Percentiles rank a stretch among this genome's conserved stretches.
Conservation (phyloP, 1,139 yeast genomes). For the Saccharomycopsis hybrid region DNA sequence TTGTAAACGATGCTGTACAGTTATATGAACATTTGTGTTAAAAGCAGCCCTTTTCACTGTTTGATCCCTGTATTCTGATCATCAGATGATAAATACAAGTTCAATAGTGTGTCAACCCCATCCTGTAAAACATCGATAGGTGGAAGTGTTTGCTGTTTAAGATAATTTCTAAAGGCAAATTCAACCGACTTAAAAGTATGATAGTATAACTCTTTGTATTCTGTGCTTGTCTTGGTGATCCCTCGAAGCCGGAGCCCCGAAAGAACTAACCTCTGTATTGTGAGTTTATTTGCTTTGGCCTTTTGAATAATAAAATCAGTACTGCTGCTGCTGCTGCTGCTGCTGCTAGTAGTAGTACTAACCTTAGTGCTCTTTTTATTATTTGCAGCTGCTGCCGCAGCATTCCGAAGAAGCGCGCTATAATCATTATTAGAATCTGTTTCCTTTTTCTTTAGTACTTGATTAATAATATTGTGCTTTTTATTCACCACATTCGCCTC, state of each 20-base stretch:
- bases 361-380: too few relatives aligned
- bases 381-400: too few relatives aligned
- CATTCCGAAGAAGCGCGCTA: too few relatives aligned
- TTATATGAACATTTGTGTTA: too few relatives aligned
- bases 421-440: too few relatives aligned
- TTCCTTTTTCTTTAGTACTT: slow-evolving; percentile 4
- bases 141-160: slow-evolving; percentile 21
- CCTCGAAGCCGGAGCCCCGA: slow-evolving; percentile 25
- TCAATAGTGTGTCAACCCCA: slow-evolving; percentile 24
- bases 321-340: too few relatives aligned
- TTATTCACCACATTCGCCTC: not conserved
- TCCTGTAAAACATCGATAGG: slow-evolving; percentile 23
- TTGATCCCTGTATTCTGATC: too few relatives aligned
- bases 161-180: slow-evolving; percentile 24
- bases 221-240: slow-evolving; percentile 22
- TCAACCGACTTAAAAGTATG: slow-evolving; percentile 24
- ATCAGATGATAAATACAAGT: slow-evolving; percentile 22
- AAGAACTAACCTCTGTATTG: slow-evolving; percentile 23
- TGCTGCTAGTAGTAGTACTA: too few relatives aligned
- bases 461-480: slow-evolving; percentile 1
- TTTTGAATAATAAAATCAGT: too few relatives aligned
- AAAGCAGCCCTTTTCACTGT: too few relatives aligned
- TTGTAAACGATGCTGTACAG: too few relatives aligned
- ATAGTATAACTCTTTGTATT: slow-evolving; percentile 24
- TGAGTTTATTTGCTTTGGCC: slow-evolving; percentile 12